Conservation (phyloP, 129 eudicot genomes). For the Kitagawia praeruptora region DNA sequence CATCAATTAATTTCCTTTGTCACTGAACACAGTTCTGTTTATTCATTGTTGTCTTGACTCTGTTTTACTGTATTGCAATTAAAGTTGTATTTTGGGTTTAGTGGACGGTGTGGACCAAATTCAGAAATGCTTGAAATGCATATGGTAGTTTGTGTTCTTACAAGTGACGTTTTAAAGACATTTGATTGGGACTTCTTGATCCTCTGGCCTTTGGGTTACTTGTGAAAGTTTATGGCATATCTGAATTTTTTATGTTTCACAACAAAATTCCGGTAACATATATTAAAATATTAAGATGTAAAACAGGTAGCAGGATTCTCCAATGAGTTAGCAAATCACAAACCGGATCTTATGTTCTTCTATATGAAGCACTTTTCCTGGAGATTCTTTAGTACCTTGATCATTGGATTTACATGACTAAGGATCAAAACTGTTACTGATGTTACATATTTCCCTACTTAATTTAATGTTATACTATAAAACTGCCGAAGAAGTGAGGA, state of each 20-base stretch:
- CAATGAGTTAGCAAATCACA: not conserved
- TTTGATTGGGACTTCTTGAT: not conserved
- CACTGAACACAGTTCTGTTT: not conserved
- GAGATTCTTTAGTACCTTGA: not conserved
- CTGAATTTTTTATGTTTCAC: not conserved
- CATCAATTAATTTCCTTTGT: constrained; percentile 21
- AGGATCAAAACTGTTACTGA: not conserved
- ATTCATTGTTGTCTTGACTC: not conserved
- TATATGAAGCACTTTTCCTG: not conserved
- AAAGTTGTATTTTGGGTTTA: not conserved
- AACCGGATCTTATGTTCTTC: not conserved
- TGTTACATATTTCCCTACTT: not conserved
- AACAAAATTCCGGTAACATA: not conserved
- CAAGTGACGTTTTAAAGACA: not conserved
- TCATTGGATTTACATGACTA: not conserved
- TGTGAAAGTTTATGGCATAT: not conserved
- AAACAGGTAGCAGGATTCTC: not conserved
- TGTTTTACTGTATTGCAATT: constrained; percentile 6
- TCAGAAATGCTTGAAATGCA: not conserved
- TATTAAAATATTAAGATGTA: not conserved
- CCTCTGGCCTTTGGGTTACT: not conserved
- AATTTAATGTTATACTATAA: not conserved
- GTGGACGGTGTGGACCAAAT: not conserved
- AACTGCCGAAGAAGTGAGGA: not conserved
- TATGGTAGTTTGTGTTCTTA: not conserved